Base-by-base conservation (phyloP, 306 rosid species). In the Trifolium pratense region DNA sequence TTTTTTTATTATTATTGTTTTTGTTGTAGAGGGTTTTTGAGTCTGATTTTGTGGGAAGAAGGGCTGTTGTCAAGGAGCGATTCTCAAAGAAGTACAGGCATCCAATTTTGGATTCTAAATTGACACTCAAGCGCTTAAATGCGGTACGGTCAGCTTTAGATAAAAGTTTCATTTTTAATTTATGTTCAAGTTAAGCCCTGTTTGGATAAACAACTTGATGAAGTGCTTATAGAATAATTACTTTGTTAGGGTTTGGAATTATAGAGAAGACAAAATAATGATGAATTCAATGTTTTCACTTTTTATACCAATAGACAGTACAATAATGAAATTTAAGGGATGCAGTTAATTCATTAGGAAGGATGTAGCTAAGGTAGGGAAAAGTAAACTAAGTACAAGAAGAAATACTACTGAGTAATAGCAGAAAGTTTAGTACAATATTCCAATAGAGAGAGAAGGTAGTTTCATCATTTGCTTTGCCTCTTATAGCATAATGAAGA, bases 1-100 rank as follows among this genome's bases (percentile, higher is more conserved):
- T 56, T 46, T 1, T 55, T 21, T 66, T 70, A n/a, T n/a, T n/a
- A n/a, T 25, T 49, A 20, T 68, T 77, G 14, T 65, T 26, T 56
- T 23, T 71, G 64, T 42, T 66, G 16, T 68, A 93, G 97, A 91
- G 94, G 77, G 89, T 91, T 77, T 93, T 89, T 53, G 96, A 93
- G 84, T 83, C 92, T 66, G 49, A 74, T 72, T 89, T 93, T 64
- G 91, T 80, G 66, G 98, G 98, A 82, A 91, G 85, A 87, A 88
- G 82, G 74, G 85, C 87, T 20, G 76, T 93, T 78, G 74, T 93
- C 42, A 91, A 93, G 86, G 98, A 93, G 59, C 89, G 97, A 20
- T 93, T 91, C 87, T 88, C 96, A 29, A 93, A 93, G 89, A 89
- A 88, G 80, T 91, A 91, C 66, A 80, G 98, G 79, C 98, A 93